phyloP scores from a whole-genome alignment of 306 rosid genomes.

The Dalbergia cochinchinensis region DNA sequence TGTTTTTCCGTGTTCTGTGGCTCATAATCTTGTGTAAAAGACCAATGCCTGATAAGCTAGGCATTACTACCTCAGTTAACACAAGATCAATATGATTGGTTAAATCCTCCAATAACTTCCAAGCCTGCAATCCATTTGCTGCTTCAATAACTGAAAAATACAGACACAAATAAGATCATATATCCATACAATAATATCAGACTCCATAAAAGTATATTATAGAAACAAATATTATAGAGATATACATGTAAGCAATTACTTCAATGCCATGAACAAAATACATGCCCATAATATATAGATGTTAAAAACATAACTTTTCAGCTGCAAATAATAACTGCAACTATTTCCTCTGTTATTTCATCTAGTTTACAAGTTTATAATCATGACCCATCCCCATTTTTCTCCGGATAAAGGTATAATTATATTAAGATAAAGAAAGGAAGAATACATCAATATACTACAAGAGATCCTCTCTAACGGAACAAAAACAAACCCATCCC shows the following conservation, averaged over 20 bases:
- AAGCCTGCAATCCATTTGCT: conserved; percentile 87
- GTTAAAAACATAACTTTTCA: too few relatives aligned
- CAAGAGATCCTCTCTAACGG: too few relatives aligned
- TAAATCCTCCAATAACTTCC: conserved; percentile 89
- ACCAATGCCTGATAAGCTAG: conserved; percentile 83
- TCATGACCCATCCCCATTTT: not conserved
- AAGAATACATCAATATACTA: too few relatives aligned
- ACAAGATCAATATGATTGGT: conserved; percentile 84
- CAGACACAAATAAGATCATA: conserved; percentile 14
- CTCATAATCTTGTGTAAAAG: conserved; percentile 86
- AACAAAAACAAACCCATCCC: not conserved
- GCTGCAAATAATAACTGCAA: too few relatives aligned
- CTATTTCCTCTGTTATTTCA: too few relatives aligned
- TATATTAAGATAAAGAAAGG: too few relatives aligned
- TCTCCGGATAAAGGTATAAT: too few relatives aligned
- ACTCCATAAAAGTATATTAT: not conserved
- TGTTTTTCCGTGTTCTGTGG: conserved; percentile 78
- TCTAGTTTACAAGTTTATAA: conserved; percentile 24
- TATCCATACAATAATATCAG: not conserved
- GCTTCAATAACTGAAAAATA: conserved; percentile 72
- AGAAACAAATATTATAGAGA: not conserved
- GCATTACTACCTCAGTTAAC: conserved; percentile 92
- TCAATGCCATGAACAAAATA: conserved; percentile 4
- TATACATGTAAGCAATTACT: conserved; percentile 9
- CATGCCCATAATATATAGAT: not conserved